Evolutionary conservation across 2,329 filamentous ascomycete species (phyloP).

Genomic region (Fusarium luffae): DNA sequence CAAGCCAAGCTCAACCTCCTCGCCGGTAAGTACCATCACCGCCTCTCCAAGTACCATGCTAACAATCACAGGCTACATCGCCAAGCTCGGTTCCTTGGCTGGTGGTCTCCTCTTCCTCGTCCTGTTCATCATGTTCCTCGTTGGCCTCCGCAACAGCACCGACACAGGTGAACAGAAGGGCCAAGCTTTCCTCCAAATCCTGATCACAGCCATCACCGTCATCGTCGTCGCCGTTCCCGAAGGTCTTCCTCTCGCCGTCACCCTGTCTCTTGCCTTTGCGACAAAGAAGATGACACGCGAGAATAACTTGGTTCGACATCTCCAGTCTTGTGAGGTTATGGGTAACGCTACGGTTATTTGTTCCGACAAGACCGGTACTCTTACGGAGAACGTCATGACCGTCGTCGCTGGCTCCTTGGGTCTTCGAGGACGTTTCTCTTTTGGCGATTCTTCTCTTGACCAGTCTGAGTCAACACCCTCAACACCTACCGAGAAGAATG

Average conservation of each 20-base stretch:
- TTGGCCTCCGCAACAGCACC: slow-evolving; percentile 64
- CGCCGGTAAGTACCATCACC: slow-evolving; percentile 24
- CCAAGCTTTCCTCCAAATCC: slow-evolving; percentile 67
- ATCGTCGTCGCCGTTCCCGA: slow-evolving; percentile 75
- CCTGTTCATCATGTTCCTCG: slow-evolving; percentile 81
- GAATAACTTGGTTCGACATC: slow-evolving; percentile 74
- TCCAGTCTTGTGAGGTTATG: slow-evolving; percentile 77
- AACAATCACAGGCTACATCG: slow-evolving; percentile 43
- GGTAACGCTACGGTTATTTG: slow-evolving; percentile 79
- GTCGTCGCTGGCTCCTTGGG: slow-evolving; percentile 72
- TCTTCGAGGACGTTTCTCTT: slow-evolving; percentile 27
- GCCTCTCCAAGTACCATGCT: not conserved
- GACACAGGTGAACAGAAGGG: slow-evolving; percentile 64
- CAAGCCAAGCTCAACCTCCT: slow-evolving; percentile 61
- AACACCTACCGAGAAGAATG: slow-evolving; percentile 9
- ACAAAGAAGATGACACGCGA: slow-evolving; percentile 76
- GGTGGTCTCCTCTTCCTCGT: slow-evolving; percentile 79
- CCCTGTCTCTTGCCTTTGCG: slow-evolving; percentile 73
- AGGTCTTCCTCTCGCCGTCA: slow-evolving; percentile 73
- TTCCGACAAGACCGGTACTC: slow-evolving; percentile 66
- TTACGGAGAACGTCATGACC: slow-evolving; percentile 75
- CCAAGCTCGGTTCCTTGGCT: slow-evolving; percentile 66
- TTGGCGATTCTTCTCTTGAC: slow-evolving; percentile 59
- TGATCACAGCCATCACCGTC: slow-evolving; percentile 73
- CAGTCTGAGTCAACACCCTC: slow-evolving; percentile 30